phyloP scores from a whole-genome alignment of 768 basidiomycete genomes.

The Pisolithus microcarpus region DNA sequence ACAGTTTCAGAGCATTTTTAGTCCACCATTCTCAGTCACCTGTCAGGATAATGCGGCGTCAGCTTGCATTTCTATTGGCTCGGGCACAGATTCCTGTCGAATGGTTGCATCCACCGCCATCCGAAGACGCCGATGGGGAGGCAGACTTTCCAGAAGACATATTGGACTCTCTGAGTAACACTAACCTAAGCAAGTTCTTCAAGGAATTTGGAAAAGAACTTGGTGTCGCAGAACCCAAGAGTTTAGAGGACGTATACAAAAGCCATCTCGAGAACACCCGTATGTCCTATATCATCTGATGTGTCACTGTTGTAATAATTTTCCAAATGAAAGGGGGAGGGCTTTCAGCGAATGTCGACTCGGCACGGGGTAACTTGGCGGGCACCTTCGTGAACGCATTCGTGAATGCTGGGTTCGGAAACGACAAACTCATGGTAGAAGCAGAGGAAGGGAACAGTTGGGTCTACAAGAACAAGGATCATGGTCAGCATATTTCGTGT shows the following conservation, averaged over 20 bases:
- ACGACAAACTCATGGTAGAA: slow-evolving; percentile 97
- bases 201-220: slow-evolving; percentile 90
- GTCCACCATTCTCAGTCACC: not conserved
- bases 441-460: slow-evolving; percentile 95
- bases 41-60: slow-evolving; percentile 79
- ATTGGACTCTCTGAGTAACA: slow-evolving; percentile 79
- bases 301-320: not conserved
- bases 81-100: slow-evolving; percentile 86
- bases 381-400: slow-evolving; percentile 99
- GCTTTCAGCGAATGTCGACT: slow-evolving; percentile 75
- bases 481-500: slow-evolving; percentile 47
- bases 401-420: slow-evolving; percentile 96
- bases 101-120: slow-evolving; percentile 65
- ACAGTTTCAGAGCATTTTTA: not conserved
- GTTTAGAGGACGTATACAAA: slow-evolving; percentile 96
- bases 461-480: slow-evolving; percentile 99
- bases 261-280: slow-evolving; percentile 88
- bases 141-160: slow-evolving; percentile 76
- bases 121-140: slow-evolving; percentile 45
- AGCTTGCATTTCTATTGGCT: slow-evolving; percentile 89
- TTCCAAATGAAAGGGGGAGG: slow-evolving; percentile 42
- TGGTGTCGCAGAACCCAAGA: slow-evolving; percentile 82
- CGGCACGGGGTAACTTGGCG: slow-evolving; percentile 89
- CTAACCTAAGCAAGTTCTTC: slow-evolving; percentile 77
- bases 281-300: slow-evolving; percentile 23